Conservation (phyloP, 441 rosid species). For the Melastoma candidum region DNA sequence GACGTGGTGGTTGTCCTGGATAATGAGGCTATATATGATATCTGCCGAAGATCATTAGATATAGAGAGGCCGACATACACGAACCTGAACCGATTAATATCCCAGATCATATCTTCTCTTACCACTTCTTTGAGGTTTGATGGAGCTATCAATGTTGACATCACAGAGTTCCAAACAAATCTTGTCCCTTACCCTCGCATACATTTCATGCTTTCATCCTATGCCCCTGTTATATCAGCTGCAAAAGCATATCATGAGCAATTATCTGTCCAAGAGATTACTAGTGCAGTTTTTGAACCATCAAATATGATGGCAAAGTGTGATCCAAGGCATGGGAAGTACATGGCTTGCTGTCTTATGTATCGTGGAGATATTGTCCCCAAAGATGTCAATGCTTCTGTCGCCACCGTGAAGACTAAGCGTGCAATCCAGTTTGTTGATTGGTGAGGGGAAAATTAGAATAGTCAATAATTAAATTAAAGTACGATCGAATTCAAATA, state of each 20-base stretch:
- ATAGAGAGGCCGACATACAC: slow-evolving; percentile 72
- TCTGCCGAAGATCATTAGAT: slow-evolving; percentile 70
- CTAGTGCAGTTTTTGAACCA: slow-evolving; percentile 68
- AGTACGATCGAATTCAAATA: no score
- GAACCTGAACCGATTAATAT: slow-evolving; percentile 66
- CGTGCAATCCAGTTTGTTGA: slow-evolving; percentile 73
- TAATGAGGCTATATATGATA: slow-evolving; percentile 78
- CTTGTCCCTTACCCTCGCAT: slow-evolving; percentile 87
- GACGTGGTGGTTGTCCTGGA: slow-evolving; percentile 71
- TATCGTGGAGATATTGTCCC: slow-evolving; percentile 82
- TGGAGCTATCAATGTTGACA: slow-evolving; percentile 79
- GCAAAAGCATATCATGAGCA: slow-evolving; percentile 79
- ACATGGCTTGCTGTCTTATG: slow-evolving; percentile 84
- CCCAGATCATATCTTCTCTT: slow-evolving; percentile 64
- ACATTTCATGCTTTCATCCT: slow-evolving; percentile 83
- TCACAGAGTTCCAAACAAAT: slow-evolving; percentile 75
- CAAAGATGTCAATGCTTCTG: slow-evolving; percentile 73
- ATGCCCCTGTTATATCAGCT: slow-evolving; percentile 77
- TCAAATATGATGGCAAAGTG: slow-evolving; percentile 84
- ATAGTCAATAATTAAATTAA: no score
- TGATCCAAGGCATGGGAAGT: slow-evolving; percentile 77
- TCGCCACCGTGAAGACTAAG: slow-evolving; percentile 67
- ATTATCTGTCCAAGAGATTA: slow-evolving; percentile 71
- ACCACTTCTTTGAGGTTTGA: slow-evolving; percentile 79
- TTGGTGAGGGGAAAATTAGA: slow-evolving; percentile 37